Evolutionary conservation across 108 stramenopile genomes (phyloP), one percentile per base, ranked within the genome.

Genomic region (Skeletonema grethae): DNA sequence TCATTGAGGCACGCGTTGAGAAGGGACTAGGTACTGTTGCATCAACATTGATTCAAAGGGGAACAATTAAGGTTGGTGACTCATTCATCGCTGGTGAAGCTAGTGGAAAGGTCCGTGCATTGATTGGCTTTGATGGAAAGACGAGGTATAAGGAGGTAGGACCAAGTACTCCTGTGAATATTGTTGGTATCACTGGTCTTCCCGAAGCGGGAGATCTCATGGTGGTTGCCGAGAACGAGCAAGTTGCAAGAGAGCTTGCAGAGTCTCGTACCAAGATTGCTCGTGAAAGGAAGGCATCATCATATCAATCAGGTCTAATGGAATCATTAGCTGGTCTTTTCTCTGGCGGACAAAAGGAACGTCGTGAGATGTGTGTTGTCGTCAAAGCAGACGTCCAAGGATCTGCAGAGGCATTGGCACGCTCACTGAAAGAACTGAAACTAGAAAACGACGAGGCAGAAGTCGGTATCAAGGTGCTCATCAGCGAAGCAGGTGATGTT

Each of bases 301-400:
- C 80, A 8, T 96, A 94, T 61, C 92, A 96, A 79, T 85, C 89
- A 22, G 91, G 84, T 29, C 69, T 98, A 39, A 90, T 96, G 94
- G 59, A 76, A 65, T 93, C 91, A 32, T 82, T 95, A 9, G 70
- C 85, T 45, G 79, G 82, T 32, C 68, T 85, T 45, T 90, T 97
- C 70, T 85, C 84, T n/a, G 77, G 85, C 18, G 88, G 79, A 30
- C 76, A 73, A 41, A 95, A 93, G 69, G 86, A 92, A 60, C 70
- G 77, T 13, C 90, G 94, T 58, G 93, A 97, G 75, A 91, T 97
- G 72, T 93, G 89, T 60, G 88, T 97, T 22, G 72, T 99, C 24
- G 84, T 99, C 36, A 98, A 98, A 85, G 97, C 96, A 6, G 97
- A 98, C 69, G 96, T 93, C 0, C 91, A 95, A 69, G 99, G 98